Conservation (phyloP, 2,329 filamentous ascomycete species). For the Ceratocystis eucalypticola region DNA sequence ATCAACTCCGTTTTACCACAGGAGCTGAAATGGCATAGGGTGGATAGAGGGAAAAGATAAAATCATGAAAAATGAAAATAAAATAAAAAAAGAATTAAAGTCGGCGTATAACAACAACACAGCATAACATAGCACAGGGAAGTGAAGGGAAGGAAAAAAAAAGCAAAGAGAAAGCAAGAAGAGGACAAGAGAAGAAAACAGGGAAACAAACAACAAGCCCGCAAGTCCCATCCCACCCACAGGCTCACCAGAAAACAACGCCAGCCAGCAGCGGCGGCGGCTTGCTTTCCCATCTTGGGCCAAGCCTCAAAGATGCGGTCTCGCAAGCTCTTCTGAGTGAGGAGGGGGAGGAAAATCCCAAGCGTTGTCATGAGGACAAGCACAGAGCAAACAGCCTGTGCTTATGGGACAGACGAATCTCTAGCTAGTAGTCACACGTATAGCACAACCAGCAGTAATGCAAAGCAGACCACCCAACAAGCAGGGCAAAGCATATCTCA, state of each 20-base stretch:
- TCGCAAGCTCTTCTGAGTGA: too few relatives aligned
- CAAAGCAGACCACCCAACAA: background rate
- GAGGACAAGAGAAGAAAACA: background rate
- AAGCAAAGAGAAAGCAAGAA: background rate
- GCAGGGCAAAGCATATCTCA: background rate
- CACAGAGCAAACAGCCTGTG: too few relatives aligned
- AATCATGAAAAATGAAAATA: background rate
- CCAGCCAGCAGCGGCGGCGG: background rate
- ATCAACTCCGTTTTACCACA: slow-evolving; percentile 7
- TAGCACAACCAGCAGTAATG: background rate
- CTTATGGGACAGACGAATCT: too few relatives aligned
- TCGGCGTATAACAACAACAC: background rate
- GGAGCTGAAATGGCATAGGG: slow-evolving; percentile 6
- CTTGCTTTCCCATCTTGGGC: background rate
- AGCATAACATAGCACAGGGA: background rate
- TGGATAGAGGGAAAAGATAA: background rate
- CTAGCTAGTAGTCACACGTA: too few relatives aligned
- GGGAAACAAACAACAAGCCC: background rate
- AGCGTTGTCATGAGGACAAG: too few relatives aligned
- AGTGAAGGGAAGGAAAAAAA: background rate
- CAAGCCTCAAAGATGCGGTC: background rate
- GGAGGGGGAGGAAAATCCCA: too few relatives aligned
- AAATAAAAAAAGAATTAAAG: background rate
- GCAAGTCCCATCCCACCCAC: background rate
- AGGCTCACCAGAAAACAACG: background rate